Conservation (phyloP, 352 stramenopile species). For the Heterotrichella gracilis region DNA sequence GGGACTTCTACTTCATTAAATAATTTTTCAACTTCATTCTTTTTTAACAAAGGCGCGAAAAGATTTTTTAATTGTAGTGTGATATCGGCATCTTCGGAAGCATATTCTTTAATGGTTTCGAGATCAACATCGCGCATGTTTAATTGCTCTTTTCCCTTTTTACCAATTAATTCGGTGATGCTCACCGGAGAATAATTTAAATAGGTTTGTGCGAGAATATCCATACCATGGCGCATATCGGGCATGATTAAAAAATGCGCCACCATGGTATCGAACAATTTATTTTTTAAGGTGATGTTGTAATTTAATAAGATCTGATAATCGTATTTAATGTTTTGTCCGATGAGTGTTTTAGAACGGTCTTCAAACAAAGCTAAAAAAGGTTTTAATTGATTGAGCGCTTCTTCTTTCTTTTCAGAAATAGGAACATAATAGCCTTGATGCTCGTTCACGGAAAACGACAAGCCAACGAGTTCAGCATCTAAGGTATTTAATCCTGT, state of each 20-base stretch:
- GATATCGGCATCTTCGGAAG: neutral
- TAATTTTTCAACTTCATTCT: neutral
- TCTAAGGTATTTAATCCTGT: neutral
- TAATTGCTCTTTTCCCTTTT: neutral
- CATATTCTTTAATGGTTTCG: neutral
- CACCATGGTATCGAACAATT: neutral
- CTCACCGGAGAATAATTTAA: neutral
- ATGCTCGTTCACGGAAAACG: neutral
- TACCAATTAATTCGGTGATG: neutral
- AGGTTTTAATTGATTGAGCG: neutral
- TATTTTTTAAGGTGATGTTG: neutral
- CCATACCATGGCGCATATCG: neutral
- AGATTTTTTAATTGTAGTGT: neutral
- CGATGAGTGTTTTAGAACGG: neutral
- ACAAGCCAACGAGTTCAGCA: neutral
- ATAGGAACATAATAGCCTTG: neutral
- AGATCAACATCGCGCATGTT: neutral
- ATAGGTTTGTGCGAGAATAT: neutral
- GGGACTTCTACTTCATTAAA: neutral
- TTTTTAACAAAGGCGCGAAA: neutral
- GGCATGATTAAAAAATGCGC: conserved; percentile 3
- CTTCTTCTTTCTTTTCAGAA: neutral
- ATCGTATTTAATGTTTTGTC: conserved; percentile 2
- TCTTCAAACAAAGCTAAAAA: neutral
- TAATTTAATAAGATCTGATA: neutral